phyloP scores from a whole-genome alignment of 805 yeast genomes.

The Suhomyces vadensis region DNA sequence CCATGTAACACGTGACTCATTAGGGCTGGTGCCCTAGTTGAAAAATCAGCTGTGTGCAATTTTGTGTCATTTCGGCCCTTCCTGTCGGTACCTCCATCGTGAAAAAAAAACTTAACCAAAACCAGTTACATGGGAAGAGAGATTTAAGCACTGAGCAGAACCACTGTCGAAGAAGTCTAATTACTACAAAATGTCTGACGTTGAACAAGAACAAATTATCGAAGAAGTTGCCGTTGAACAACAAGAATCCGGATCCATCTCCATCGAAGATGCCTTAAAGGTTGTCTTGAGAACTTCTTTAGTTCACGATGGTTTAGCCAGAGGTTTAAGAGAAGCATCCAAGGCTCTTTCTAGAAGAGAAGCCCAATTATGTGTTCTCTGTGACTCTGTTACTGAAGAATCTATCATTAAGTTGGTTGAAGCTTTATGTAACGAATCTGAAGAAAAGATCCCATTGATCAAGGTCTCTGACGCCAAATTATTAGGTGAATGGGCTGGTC shows the following conservation, averaged over 20 bases:
- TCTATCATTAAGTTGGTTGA: slow-evolving; percentile 95
- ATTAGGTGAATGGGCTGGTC: slow-evolving; percentile 99
- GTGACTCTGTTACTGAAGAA: slow-evolving; percentile 98
- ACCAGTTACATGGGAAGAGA: slow-evolving; percentile 7
- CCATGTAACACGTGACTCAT: not conserved
- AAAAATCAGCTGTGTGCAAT: not conserved
- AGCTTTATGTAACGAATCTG: slow-evolving; percentile 98
- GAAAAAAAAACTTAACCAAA: slow-evolving; percentile 7
- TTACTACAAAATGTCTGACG: slow-evolving; percentile 75
- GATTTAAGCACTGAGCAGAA: slow-evolving; percentile 34
- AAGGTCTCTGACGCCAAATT: slow-evolving; percentile 99
- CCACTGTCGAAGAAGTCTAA: slow-evolving; percentile 76
- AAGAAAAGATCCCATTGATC: slow-evolving; percentile 94
- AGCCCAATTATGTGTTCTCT: slow-evolving; percentile 96
- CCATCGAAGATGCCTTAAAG: slow-evolving; percentile 98
- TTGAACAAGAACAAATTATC: slow-evolving; percentile 82
- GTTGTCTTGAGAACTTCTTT: slow-evolving; percentile 97
- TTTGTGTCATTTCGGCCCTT: slow-evolving; percentile 4
- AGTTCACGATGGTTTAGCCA: slow-evolving; percentile 99
- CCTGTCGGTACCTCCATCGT: slow-evolving; percentile 1
- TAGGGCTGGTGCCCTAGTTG: slow-evolving; percentile 20
- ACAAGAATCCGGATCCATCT: slow-evolving; percentile 82
- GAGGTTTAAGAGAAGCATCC: slow-evolving; percentile 99
- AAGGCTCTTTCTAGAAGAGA: slow-evolving; percentile 97
- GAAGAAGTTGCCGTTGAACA: slow-evolving; percentile 83